Evolutionary conservation across 768 basidiomycete species (phyloP), one percentile per base, ranked within the genome.

Genomic region (Naganishia antarctica): DNA sequence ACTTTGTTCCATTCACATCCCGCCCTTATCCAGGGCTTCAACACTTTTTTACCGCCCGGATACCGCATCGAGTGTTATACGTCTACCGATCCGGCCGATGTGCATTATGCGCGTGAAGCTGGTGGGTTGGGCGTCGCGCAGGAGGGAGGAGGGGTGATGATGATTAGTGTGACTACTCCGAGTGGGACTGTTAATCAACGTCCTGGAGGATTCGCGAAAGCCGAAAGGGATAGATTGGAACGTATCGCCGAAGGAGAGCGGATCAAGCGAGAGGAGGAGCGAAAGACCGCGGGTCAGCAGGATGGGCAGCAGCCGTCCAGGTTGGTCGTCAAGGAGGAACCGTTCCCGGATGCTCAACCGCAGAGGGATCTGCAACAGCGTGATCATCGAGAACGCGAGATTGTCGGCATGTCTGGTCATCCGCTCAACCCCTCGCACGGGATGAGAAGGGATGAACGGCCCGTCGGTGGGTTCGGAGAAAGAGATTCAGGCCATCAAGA

Each of bases 21-120:
- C 0, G 74, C 81, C 5, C 87, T 99, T 66, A 97, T 99, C 48
- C 91, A 94, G 77, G 93, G 93, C 11, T 99, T 99, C 83, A 98
- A 97, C 79, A 96, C 92, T 0, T 99, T 98, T 79, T 83, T 99
- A 12, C 94, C 94, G 3, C 83, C 84, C 23, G 94, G 94, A 16
- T 99, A 97, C 74, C 86, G 89, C 50, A 97, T 99, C 76, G 91
- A 94, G 69, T 80, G 80, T 65, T 65, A 50, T 41, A 68, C 66
- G 26, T 32, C 46, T 15, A 62, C 44, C n/a, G 66, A 67, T 46
- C 66, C 66, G 25, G 44, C 50, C n/a, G 66, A 67, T 25, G 57
- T 67, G 32, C 53, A 57, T 31, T 57, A 57, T 16, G 53, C 53
- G 21, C 53, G 53, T 2, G 53, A 57, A 37, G 34, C 61, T 8